A percentile compares a stretch with the other conserved stretches of the same genome.
These are phyloP conservation scores for Teratosphaeria nubilosa DNA, from an alignment of 2,329 filamentous ascomycete species.

Conservation along the genomic window DNA sequence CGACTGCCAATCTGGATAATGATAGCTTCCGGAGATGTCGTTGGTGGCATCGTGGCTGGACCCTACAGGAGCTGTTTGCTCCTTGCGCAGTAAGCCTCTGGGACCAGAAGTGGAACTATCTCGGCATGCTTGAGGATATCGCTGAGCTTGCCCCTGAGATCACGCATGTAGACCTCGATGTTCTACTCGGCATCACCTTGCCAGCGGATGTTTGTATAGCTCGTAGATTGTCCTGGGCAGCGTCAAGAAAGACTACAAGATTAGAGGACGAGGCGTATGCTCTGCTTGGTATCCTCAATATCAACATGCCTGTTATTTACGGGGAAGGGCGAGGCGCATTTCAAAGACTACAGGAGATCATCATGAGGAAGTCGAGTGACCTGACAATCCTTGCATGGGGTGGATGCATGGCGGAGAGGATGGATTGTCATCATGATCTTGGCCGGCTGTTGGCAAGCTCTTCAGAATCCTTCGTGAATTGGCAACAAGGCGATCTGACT, in stretches of 20 bases:
- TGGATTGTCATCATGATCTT: no score
- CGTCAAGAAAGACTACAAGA: constrained; percentile 7
- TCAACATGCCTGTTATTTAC: constrained; percentile 37
- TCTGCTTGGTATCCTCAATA: constrained; percentile 34
- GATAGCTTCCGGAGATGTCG: not conserved
- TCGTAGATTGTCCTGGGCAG: constrained; percentile 10
- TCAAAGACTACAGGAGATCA: constrained; percentile 10
- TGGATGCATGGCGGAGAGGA: no score
- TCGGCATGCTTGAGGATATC: constrained; percentile 4
- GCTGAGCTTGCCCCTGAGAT: constrained; percentile 9
- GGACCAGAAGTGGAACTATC: not conserved
- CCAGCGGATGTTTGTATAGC: constrained; percentile 3
- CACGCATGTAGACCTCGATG: constrained; percentile 19
- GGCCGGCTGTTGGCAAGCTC: no score
- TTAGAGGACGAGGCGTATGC: constrained; percentile 37
- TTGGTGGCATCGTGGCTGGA: not conserved
- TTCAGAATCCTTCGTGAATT: no score
- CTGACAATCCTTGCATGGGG: constrained; percentile 10
- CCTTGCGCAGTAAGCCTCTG: not conserved
- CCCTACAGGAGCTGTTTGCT: constrained; percentile 2
- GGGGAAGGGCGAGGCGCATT: constrained; percentile 23
- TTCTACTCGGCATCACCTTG: constrained; percentile 7
- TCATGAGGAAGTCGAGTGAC: constrained; percentile 9
- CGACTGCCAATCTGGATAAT: no score
- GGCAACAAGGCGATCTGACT: no score